Percentiles rank a stretch among this genome's conserved stretches.
phyloP scores from a whole-genome alignment of 306 rosid genomes.

The Prosopis cineraria region DNA sequence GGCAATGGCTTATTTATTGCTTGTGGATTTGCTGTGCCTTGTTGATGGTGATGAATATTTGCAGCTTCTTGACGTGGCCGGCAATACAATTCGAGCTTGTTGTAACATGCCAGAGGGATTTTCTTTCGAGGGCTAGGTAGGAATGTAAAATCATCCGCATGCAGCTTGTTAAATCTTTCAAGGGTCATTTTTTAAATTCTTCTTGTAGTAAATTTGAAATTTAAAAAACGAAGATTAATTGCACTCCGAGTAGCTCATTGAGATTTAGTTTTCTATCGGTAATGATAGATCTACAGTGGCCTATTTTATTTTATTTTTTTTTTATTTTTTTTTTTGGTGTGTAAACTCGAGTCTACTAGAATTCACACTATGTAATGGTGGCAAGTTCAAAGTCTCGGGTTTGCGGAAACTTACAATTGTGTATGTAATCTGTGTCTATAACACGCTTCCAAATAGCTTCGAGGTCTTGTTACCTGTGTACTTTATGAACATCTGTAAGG shows the following conservation, averaged over 20 bases:
- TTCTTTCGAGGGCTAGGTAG: conserved; percentile 38
- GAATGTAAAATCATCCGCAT: neutral
- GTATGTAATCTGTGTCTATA: neutral
- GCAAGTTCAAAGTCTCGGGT: neutral
- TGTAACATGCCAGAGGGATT: conserved; percentile 67
- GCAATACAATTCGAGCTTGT: conserved; percentile 70
- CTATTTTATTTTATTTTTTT: no score
- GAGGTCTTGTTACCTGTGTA: neutral
- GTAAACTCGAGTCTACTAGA: neutral
- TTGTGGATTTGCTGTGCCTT: conserved; percentile 65
- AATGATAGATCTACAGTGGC: neutral
- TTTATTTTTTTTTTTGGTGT: no score
- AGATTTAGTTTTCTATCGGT: neutral
- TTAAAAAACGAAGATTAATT: neutral
- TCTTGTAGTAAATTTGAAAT: neutral
- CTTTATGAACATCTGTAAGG: neutral
- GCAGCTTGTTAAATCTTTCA: neutral
- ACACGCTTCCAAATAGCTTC: neutral
- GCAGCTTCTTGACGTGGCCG: conserved; percentile 83
- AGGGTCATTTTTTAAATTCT: neutral
- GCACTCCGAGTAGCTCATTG: neutral
- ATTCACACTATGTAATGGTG: neutral
- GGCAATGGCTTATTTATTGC: conserved; percentile 28
- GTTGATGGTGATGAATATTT: conserved; percentile 90
- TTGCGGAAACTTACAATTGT: neutral